These are phyloP conservation scores for Cutaneotrichosporon sp. DNA, from an alignment of 1,284 basidiomycete species.

Conservation along the genomic window DNA sequence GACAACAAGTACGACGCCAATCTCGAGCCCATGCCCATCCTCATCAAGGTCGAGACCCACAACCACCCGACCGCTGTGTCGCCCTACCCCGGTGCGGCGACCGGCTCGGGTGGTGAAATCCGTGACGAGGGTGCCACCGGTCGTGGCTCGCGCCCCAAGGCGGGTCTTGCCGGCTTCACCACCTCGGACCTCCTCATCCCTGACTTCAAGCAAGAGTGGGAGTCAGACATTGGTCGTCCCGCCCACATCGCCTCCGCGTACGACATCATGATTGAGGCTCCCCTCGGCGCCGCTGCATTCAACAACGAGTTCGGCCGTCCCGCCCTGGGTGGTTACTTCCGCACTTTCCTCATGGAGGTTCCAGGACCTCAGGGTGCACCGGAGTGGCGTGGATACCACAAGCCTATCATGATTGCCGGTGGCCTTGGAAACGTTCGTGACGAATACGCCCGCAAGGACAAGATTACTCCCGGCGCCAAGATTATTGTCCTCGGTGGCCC, in stretches of 20 bases:
- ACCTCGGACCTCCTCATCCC: slow-evolving; percentile 92
- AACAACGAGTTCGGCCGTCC: slow-evolving; percentile 99
- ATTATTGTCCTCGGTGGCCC: slow-evolving; percentile 95
- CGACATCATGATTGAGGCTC: slow-evolving; percentile 97
- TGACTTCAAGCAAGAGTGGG: slow-evolving; percentile 83
- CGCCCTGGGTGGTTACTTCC: slow-evolving; percentile 70
- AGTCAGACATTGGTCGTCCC: slow-evolving; percentile 78
- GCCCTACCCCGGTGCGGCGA: slow-evolving; percentile 94
- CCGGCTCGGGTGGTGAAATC: slow-evolving; percentile 96
- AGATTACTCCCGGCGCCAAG: slow-evolving; percentile 71
- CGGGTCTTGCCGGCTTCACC: slow-evolving; percentile 88
- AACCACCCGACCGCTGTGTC: slow-evolving; percentile 99
- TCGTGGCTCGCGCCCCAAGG: slow-evolving; percentile 91
- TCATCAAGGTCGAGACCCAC: slow-evolving; percentile 98
- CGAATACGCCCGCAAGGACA: slow-evolving; percentile 68
- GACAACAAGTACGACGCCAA: slow-evolving; percentile 56
- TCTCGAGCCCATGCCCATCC: slow-evolving; percentile 71
- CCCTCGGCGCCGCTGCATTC: slow-evolving; percentile 89
- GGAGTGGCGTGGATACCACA: slow-evolving; percentile 81
- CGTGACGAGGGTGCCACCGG: slow-evolving; percentile 96
- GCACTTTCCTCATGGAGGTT: slow-evolving; percentile 76
- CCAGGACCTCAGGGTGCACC: slow-evolving; percentile 56
- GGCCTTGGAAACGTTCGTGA: slow-evolving; percentile 90
- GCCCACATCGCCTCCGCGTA: slow-evolving; percentile 85
- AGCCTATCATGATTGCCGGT: slow-evolving; percentile 99